Evolutionary conservation across 768 basidiomycete species (phyloP), one percentile per base, ranked within the genome.

Genomic region (Calocera viscosa): DNA sequence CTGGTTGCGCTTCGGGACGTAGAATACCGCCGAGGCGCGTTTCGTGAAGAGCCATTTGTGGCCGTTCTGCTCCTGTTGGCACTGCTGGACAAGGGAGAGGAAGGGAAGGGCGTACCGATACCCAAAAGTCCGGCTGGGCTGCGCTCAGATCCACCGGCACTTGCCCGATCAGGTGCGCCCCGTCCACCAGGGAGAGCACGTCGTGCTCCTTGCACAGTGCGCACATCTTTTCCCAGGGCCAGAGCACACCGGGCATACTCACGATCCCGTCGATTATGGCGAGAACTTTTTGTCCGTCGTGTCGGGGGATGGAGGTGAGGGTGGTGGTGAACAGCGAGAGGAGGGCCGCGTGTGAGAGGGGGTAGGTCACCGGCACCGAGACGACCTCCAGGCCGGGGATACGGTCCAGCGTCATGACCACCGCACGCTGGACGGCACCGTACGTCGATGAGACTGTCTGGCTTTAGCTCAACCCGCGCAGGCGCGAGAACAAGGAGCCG

Each of bases 11-110:
- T 77, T 80, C 0, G 90, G 88, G 2, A 90, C 88, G 73, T 93
- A 94, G n/a, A 94, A 77, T 17, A 87, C 78, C 0, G 89, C 85
- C 49, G 81, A 84, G 1, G 83, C 78, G 7, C 91, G 82, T 73
- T 89, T 87, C 1, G 83, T 80, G 71, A 81, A 86, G 1, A 92
- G 77, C 91, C 92, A 94, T 75, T 94, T 93, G 76, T 93, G 88
- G 69, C 87, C 88, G 71, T 91, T 91, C 84, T 89, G 35, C 35
- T 68, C 30, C 19, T 26, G 2, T 10, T 26, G 2, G 14, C 30
- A 47, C 8, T 7, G 24, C 43, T 5, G 2, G 2, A 60, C 26
- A 8, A 5, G 35, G 35, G 7, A 2, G 53, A 22, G 7, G 22
- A 5, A 22, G 19, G 30, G 53, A 26, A 8, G 30, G 1, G 78